Conservation (phyloP, 2,329 filamentous ascomycete genomes). For the Neoscytalidium dimidiatum region DNA sequence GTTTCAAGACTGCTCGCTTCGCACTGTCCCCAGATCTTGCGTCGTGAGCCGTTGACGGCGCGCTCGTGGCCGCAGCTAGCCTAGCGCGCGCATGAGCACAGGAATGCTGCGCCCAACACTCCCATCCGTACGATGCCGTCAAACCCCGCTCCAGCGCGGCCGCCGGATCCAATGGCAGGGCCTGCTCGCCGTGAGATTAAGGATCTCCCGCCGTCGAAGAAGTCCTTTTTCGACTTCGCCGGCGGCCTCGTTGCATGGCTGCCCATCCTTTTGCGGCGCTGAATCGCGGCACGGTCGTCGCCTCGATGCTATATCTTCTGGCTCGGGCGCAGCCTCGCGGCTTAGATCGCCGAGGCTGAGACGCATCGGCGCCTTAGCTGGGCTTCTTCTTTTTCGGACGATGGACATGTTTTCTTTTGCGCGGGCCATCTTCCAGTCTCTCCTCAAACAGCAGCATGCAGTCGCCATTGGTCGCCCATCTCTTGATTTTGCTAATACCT, state of each 20-base stretch:
- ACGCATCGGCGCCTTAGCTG: constrained; percentile 18
- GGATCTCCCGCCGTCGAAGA: constrained; percentile 2
- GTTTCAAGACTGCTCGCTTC: constrained; percentile 20
- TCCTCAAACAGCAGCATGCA: constrained; percentile 19
- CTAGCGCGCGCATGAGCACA: constrained; percentile 4
- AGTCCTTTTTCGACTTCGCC: constrained; percentile 8
- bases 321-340: constrained; percentile 8
- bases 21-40: constrained; percentile 13
- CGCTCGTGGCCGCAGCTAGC: constrained; percentile 15
- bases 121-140: background rate
- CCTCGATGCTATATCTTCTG: constrained; percentile 16
- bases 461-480: constrained; percentile 17
- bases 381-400: constrained; percentile 10
- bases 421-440: constrained; percentile 17
- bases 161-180: constrained; percentile 1
- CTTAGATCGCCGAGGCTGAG: constrained; percentile 19
- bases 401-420: constrained; percentile 19
- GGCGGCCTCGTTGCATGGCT: background rate
- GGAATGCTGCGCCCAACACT: background rate
- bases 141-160: background rate
- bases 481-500: constrained; percentile 16
- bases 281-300: background rate
- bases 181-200: constrained; percentile 8
- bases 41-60: constrained; percentile 13
- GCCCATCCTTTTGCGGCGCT: constrained; percentile 10